Evolutionary conservation across 345 rosid genomes (phyloP).

Genomic region (Garcia nutans): DNA sequence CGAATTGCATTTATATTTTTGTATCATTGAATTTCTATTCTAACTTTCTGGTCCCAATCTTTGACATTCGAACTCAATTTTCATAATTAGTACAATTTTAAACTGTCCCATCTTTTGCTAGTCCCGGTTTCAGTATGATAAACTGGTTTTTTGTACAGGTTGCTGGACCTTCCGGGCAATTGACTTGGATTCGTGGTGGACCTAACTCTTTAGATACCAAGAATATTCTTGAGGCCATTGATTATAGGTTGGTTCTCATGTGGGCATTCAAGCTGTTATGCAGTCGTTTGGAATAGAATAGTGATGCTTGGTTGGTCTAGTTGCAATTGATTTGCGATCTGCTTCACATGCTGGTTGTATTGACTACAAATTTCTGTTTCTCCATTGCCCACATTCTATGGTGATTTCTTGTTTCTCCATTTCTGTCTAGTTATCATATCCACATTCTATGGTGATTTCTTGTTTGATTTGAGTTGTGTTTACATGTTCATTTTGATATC

Average conservation of each 20-base stretch:
- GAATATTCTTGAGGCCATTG: slow-evolving; percentile 51
- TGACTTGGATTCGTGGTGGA: slow-evolving; percentile 65
- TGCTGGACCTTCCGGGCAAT: slow-evolving; percentile 60
- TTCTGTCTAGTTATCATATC: too few relatives aligned
- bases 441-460: background rate
- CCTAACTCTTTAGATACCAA: slow-evolving; percentile 50
- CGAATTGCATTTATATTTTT: background rate
- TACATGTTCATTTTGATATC: background rate
- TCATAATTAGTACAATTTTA: background rate
- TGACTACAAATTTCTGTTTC: background rate
- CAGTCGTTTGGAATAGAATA: slow-evolving; percentile 8
- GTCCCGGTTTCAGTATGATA: background rate
- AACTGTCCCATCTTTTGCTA: background rate
- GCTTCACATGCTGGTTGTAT: background rate
- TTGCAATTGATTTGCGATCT: background rate
- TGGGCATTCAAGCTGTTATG: background rate
- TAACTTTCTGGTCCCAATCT: background rate
- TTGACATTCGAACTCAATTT: background rate
- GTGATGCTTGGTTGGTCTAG: background rate
- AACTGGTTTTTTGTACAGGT: slow-evolving; percentile 30
- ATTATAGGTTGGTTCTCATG: slow-evolving; percentile 41
- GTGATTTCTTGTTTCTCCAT: too few relatives aligned
- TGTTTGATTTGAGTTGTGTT: background rate
- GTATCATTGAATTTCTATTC: background rate
- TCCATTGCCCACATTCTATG: too few relatives aligned